Evolutionary conservation across 1,139 yeast genomes (phyloP).

Genomic region (Yamadazyma songkhlaensis): DNA sequence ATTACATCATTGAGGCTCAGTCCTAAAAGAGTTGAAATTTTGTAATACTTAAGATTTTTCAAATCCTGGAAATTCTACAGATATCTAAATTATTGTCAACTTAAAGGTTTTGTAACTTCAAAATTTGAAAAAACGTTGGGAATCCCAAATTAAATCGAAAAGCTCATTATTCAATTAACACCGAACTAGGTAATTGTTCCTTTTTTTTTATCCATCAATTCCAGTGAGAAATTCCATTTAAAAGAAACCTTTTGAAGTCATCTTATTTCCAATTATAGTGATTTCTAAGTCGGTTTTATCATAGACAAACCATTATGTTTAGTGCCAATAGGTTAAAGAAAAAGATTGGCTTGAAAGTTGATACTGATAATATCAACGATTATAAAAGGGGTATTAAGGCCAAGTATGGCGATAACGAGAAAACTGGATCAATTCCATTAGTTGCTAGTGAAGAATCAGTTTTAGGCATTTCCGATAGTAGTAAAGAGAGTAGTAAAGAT

Average conservation of each 20-base stretch:
- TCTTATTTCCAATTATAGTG: too few species aligned
- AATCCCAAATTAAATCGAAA: too few species aligned
- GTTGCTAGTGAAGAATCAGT: background rate
- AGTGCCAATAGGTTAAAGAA: background rate
- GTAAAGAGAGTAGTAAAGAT: background rate
- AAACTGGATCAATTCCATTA: background rate
- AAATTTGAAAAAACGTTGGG: too few species aligned
- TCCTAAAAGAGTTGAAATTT: background rate
- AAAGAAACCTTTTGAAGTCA: too few species aligned
- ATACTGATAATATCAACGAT: background rate
- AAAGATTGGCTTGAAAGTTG: background rate
- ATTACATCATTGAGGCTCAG: constrained; percentile 1
- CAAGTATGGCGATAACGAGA: background rate
- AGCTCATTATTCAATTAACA: background rate
- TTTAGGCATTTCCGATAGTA: background rate
- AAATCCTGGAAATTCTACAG: too few species aligned
- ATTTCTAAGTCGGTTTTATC: too few species aligned
- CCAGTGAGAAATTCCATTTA: background rate
- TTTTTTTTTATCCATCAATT: background rate
- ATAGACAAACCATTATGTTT: background rate
- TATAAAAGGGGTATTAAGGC: background rate
- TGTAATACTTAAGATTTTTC: constrained; percentile 5
- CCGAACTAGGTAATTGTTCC: background rate
- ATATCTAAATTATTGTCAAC: too few species aligned
- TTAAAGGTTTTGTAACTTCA: too few species aligned